Evolutionary conservation across 352 stramenopile species (phyloP), one percentile per base, ranked within the genome.

Genomic region (Globisporangium splendens): DNA sequence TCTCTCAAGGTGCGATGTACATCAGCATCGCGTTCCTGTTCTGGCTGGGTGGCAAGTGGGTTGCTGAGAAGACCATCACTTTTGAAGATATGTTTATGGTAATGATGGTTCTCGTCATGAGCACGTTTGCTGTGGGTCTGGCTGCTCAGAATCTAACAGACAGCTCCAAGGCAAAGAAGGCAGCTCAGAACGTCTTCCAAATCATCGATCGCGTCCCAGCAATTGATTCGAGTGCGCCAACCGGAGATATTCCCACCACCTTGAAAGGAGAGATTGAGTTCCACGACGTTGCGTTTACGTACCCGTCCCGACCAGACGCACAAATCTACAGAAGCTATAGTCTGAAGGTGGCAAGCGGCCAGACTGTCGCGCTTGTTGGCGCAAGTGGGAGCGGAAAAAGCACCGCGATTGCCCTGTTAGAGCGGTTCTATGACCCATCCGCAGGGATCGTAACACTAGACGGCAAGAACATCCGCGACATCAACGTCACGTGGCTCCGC

Each of bases 351-450:
- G 35, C 62, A n/a, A 75, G 76, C 28, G 84, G 42, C 22, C 35
- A 59, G 70, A 35, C 28, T 35, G 28, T 35, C 28, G 28, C 28
- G 28, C 28, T 35, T 35, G 28, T 35, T 35, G 28, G 88, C 84
- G 63, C 75, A 22, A 88, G 66, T 62, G 89, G 88, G 14, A 88
- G 76, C 54, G 91, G 88, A 14, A 97, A 97, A 62, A 86, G 61
- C 49, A 96, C 85, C 10, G 76, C 86, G 22, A 73, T 93, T 13
- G 62, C 73, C 10, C 64, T 98, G 0, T 54, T 96, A 7, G 69
- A 92, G 57, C 73, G 88, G 21, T 92, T 48, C 58, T 96, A 96
- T 66, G 83, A 95, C 49, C 59, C 69, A 35, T 35, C 28, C 10
- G 28, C 44, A 10, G 50, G 18, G 57, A 59, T 28, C 50, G 73